Evolutionary conservation across 1,284 basidiomycete genomes (phyloP), one percentile per base, ranked within the genome.

Genomic region (Marasmius tenuissimus): DNA sequence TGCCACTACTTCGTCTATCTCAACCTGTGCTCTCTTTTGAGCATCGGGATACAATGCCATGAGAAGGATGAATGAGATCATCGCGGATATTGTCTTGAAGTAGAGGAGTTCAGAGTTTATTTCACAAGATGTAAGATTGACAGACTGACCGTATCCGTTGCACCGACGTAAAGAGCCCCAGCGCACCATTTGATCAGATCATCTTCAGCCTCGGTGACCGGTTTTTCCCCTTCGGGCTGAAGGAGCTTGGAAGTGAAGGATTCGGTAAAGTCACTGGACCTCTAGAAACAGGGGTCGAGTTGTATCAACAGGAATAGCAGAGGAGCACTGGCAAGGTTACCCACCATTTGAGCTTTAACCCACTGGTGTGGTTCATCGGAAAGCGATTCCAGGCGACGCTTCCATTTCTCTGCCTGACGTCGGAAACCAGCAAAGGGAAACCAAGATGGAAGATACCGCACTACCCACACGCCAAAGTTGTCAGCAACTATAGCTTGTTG

Each of bases 41-140:
- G 76, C 72, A 4, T 75, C 72, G 0, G 82, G 84, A 61, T 82
- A 68, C n/a, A 83, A 66, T 4, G 82, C 76, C 81, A 85, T 83
- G 7, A 81, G 75, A 38, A 83, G 74, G 20, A 85, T 63, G 64
- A 85, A 84, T 0, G 81, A 77, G 0, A 76, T 71, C 18, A 81
- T 66, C 3, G 76, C 75, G 6, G 77, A 77, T 1, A 79, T 73
- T 6, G 80, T 83, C 82, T 84, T 48, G n/a, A 39, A 49, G 10
- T 37, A 37, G n/a, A 56, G n/a, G 20, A 33, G 8, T 38, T 22
- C 35, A 39, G 38, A 16, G 42, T 38, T 34, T 33, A 49, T 40
- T 37, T 58, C 20, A 4, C 10, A 56, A 33, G n/a, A 27, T 45
- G 22, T 34, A 50, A 54, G 50, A 33, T 8, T 52, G 10, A n/a